Percentiles rank a stretch among this genome's conserved stretches.
phyloP scores from a whole-genome alignment of 1,284 basidiomycete genomes.

The Malassezia japonica region DNA sequence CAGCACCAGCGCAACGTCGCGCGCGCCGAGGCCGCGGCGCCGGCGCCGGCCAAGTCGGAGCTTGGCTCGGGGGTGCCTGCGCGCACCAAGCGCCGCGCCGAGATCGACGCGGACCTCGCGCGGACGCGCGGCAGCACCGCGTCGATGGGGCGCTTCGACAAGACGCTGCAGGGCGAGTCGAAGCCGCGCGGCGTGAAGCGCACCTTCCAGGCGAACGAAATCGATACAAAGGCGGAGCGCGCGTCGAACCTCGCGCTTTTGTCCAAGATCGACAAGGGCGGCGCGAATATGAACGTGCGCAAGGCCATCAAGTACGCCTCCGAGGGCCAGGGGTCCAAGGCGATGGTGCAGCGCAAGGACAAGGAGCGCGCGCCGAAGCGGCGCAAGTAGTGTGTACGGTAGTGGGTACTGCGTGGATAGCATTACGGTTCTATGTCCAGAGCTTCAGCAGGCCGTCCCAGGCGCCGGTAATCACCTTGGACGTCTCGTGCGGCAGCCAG shows the following conservation, averaged over 20 bases:
- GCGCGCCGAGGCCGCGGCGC: slow-evolving; percentile 42
- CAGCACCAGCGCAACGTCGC: slow-evolving; percentile 72
- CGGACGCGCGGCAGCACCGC: slow-evolving; percentile 77
- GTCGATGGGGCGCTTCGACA: slow-evolving; percentile 78
- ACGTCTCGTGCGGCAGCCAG: slow-evolving; percentile 91
- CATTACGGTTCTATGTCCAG: slow-evolving; percentile 58
- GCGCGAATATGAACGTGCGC: slow-evolving; percentile 29
- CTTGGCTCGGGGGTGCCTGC: slow-evolving; percentile 20
- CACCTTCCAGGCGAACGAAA: slow-evolving; percentile 78
- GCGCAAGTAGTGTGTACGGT: slow-evolving; percentile 16
- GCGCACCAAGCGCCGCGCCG: slow-evolving; percentile 58
- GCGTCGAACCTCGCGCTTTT: slow-evolving; percentile 65
- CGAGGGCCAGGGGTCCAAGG: slow-evolving; percentile 15
- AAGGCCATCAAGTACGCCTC: slow-evolving; percentile 21
- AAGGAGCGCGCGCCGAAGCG: slow-evolving; percentile 11
- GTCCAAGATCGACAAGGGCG: slow-evolving; percentile 61
- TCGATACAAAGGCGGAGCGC: slow-evolving; percentile 60
- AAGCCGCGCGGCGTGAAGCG: slow-evolving; percentile 71
- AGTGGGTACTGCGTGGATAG: no score
- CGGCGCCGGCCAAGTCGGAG: slow-evolving; percentile 19
- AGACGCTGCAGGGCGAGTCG: slow-evolving; percentile 74
- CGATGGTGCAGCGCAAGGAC: slow-evolving; percentile 6
- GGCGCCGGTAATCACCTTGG: slow-evolving; percentile 82
- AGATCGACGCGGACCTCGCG: slow-evolving; percentile 68
- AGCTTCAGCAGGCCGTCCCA: slow-evolving; percentile 97